A percentile compares a stretch with the other conserved stretches of the same genome.
These are phyloP conservation scores for Chlamydomonas schloesseri DNA, from an alignment of 139 green algal genomes.

Conservation along the genomic window DNA sequence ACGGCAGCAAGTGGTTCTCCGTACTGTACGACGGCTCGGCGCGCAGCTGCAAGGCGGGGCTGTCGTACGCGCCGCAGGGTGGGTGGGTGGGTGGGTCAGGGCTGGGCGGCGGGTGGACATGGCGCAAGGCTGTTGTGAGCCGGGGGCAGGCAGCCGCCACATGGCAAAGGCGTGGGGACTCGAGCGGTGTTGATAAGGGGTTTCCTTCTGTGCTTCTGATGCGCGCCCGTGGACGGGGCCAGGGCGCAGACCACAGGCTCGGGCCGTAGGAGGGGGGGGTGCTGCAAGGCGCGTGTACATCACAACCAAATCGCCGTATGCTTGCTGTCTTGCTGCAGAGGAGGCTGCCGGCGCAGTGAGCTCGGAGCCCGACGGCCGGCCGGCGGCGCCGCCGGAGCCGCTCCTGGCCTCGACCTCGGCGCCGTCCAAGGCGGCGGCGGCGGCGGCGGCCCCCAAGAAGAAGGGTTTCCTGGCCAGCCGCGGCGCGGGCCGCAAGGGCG, in stretches of 20 bases:
- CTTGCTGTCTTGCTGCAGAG: not conserved
- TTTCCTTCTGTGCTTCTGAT: no score
- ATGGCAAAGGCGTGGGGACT: no score
- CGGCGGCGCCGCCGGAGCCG: conserved; percentile 6
- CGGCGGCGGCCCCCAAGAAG: not conserved
- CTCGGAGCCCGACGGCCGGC: not conserved
- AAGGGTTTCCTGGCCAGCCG: conserved; percentile 39
- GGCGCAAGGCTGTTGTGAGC: no score
- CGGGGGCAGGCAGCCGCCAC: no score
- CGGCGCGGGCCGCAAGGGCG: not conserved
- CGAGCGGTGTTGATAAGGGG: no score
- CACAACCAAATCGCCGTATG: no score
- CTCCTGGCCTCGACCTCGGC: not conserved
- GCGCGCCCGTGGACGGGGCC: no score
- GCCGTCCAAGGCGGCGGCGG: not conserved
- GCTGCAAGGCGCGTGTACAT: no score
- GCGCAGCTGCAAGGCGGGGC: not conserved
- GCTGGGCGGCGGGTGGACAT: no score
- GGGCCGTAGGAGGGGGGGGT: not conserved
- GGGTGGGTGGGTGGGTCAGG: no score
- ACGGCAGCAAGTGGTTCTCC: conserved; percentile 35
- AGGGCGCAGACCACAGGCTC: no score
- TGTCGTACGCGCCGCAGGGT: not conserved
- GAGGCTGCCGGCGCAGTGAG: no score
- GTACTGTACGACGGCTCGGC: conserved; percentile 14